Evolutionary conservation across 495 filamentous ascomycete genomes (phyloP).

Genomic region (Penicillium alfredii): DNA sequence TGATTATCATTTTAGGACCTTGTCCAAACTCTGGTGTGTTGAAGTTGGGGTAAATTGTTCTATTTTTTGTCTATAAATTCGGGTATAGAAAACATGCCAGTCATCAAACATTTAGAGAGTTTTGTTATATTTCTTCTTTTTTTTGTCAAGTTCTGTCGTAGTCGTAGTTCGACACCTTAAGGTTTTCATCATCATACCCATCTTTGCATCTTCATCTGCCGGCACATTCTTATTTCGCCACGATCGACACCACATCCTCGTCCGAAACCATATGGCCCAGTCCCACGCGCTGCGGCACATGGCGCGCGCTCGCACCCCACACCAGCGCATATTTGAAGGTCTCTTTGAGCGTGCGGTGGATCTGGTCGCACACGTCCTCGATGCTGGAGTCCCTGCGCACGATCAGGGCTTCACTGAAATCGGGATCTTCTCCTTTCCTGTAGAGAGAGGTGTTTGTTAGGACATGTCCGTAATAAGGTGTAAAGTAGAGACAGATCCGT

Average conservation of each 20-base stretch:
- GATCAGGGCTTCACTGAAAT: constrained; percentile 90
- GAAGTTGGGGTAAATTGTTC: too few relatives aligned
- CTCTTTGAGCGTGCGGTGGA: constrained; percentile 93
- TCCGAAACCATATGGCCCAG: constrained; percentile 81
- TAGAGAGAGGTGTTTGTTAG: constrained; percentile 8
- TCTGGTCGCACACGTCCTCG: constrained; percentile 94
- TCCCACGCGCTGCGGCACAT: constrained; percentile 91
- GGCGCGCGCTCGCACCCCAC: constrained; percentile 92
- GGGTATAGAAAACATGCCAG: too few relatives aligned
- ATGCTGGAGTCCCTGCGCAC: constrained; percentile 81
- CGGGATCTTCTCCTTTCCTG: constrained; percentile 81
- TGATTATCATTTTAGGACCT: too few relatives aligned
- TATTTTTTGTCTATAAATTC: too few relatives aligned
- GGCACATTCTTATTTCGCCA: constrained; percentile 40
- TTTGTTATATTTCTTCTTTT: too few relatives aligned
- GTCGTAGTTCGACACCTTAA: not conserved
- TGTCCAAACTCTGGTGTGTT: too few relatives aligned
- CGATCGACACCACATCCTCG: constrained; percentile 96
- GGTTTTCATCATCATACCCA: constrained; percentile 7
- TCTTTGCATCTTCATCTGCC: constrained; percentile 7
- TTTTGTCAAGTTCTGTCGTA: too few relatives aligned
- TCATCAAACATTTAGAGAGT: too few relatives aligned
- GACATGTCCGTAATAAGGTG: not conserved
- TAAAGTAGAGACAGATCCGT: too few relatives aligned
- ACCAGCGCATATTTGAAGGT: constrained; percentile 98